Evolutionary conservation across 495 filamentous ascomycete genomes (phyloP).

Genomic region (Cladorrhinum samala): DNA sequence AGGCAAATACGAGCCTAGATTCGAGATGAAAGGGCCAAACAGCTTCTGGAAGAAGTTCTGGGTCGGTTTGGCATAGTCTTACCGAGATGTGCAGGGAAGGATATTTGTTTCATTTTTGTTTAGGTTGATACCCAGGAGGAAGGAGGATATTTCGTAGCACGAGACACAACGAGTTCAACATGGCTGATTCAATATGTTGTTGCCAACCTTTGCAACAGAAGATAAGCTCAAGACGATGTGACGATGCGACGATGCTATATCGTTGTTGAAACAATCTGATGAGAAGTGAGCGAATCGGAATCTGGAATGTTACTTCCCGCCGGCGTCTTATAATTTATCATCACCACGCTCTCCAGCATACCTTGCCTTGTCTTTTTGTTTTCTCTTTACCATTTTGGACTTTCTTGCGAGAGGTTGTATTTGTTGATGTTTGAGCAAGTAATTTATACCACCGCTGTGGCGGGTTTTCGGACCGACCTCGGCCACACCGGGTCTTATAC

Average conservation of each 20-base stretch:
- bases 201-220: neutral
- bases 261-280: neutral
- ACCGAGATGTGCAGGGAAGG: neutral
- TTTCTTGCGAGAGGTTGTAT: neutral
- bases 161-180: no score
- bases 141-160: neutral
- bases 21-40: constrained; percentile 4
- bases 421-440: neutral
- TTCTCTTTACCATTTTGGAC: neutral
- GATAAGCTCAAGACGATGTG: neutral
- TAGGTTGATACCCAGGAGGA: neutral
- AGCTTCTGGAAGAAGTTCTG: constrained; percentile 20
- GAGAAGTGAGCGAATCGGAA: no score
- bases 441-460: no score
- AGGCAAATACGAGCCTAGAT: neutral
- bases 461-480: neutral
- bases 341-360: neutral
- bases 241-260: neutral
- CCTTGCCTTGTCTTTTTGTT: no score
- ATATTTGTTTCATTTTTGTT: neutral
- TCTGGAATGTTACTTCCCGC: no score
- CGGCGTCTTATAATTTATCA: no score
- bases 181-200: no score
- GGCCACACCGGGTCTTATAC: neutral
- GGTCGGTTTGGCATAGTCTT: constrained; percentile 20